Conservation (phyloP, 495 filamentous ascomycete genomes). For the Neurospora africana region DNA sequence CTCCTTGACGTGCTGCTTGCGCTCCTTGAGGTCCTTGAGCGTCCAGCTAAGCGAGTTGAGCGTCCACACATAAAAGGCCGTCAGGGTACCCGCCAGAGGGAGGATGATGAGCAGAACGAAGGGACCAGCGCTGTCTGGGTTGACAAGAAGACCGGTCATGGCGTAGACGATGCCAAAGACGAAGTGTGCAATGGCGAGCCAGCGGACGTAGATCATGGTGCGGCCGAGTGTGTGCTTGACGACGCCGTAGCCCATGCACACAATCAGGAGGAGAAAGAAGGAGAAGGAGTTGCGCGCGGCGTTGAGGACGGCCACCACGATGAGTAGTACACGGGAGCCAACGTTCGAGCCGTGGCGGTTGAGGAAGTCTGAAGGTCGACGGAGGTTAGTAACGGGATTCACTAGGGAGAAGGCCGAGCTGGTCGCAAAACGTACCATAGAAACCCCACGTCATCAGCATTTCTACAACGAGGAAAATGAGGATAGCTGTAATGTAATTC, state of each 20-base stretch:
- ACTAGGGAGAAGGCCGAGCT: neutral
- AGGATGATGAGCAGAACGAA: conserved; percentile 93
- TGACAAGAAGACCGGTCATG: conserved; percentile 78
- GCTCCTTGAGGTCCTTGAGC: conserved; percentile 87
- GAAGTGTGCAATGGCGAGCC: conserved; percentile 84
- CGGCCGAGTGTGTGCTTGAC: conserved; percentile 89
- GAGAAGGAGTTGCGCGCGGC: conserved; percentile 93
- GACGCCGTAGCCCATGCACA: conserved; percentile 99
- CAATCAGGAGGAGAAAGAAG: conserved; percentile 96
- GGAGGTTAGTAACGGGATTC: conserved; percentile 1
- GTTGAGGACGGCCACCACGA: conserved; percentile 84
- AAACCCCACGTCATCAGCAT: conserved; percentile 98
- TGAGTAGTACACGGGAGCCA: conserved; percentile 75
- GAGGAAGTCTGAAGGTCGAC: conserved; percentile 55
- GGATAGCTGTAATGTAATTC: conserved; percentile 97
- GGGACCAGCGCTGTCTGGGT: conserved; percentile 72
- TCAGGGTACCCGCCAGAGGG: conserved; percentile 82
- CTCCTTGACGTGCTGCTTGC: conserved; percentile 88
- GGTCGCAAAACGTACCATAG: conserved; percentile 44
- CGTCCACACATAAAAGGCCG: conserved; percentile 98
- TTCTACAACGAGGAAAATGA: conserved; percentile 88
- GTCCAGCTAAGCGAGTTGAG: conserved; percentile 89
- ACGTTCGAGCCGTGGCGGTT: conserved; percentile 79
- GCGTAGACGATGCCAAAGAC: conserved; percentile 91
- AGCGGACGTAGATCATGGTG: conserved; percentile 91